Evolutionary conservation across 148 eudicot species (phyloP), one percentile per base, ranked within the genome.

Genomic region (Dysphania ambrosioides): DNA sequence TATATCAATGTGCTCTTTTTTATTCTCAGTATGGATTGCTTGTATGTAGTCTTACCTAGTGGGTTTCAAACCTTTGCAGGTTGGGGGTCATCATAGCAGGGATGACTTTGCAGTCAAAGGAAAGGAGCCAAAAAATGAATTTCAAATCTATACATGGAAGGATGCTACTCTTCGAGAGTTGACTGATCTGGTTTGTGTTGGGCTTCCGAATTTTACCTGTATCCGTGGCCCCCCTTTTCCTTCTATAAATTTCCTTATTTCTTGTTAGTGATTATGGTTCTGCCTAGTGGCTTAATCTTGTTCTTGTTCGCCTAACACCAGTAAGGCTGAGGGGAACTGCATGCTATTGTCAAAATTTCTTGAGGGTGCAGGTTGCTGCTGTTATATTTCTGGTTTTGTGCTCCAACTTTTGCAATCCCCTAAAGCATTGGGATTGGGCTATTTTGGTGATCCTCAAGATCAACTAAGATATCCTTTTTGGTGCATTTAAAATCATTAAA

Each of bases 141-240:
- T 91, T 72, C 98, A 93, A 76, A 89, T 93, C 47, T 93, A 93
- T 80, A 91, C 98, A 24, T 93, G 98, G 98, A 86, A 86, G 85
- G 97, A 93, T 85, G 98, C 98, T 66, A 93, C 92, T 67, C 87
- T 93, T 21, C 93, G 95, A n/a, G 98, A 93, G 79, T 71, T 93
- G 72, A 88, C 95, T 75, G 94, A 88, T 83, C 88, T 93, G 85
- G 98, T 93, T 88, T 70, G 80, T 51, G 41, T 55, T 1, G 11
- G 31, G 27, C 27, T 26, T 51, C 49, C 13, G 5, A 23, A 34
- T 16, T 16, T 57, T 60, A 12, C 21, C 21, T 32, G 31, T 21
- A 6, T 55, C 24, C 40, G 24, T 29, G 13, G 8, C 24, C 40
- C 51, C 57, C n/a, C 7, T 21, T 53, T 53, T 53, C 26, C 1